Base-by-base conservation (phyloP, 371 early-diverging fungal species). In the Haplosporangium sp. region DNA sequence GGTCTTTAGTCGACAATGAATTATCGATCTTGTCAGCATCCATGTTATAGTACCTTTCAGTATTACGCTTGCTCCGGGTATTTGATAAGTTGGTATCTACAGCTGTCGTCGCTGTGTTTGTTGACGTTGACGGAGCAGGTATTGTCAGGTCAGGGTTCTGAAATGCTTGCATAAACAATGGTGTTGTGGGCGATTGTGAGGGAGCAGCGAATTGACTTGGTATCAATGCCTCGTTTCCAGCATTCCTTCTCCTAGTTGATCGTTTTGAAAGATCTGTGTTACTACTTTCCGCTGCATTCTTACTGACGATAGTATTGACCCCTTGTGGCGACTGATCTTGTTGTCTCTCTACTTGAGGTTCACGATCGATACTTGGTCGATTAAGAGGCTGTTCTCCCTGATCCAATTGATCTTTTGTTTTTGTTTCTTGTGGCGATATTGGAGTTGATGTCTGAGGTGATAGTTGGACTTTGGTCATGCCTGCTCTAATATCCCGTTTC, bases 401-500 rank as follows among this genome's bases (percentile, higher is more conserved):
- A 60, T 60, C 61, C 37, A 55, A 52, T 53, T 38, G 55, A 17
- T 42, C 57, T n/a, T 27, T 45, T 37, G n/a, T 37, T 19, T 48
- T 27, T 17, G 60, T 37, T 19, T 38, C 35, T 44, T 52, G 20
- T 55, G 35, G 56, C 34, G 65, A 9, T 61, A 35, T 34, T 48
- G 63, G 4, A 39, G 62, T 10, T 55, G 37, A 4, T 19, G 37
- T 19, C 19, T 42, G 40, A 9, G 50, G 45, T 20, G 61, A 53
- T n/a, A 70, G 53, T 52, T 70, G 73, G 37, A 73, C 63, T 48
- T 68, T 72, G 37, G 77, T 77, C 72, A 77, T 77, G 10, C 72
- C 77, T 3, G 69, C 77, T 39, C 61, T 63, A 0, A 48, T 8
- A 40, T 72, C 66, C 9, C 67, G 62, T 44, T 65, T 65, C 55